Base-by-base conservation (phyloP, 2,329 filamentous ascomycete genomes). In the Paracamarosporium sp. region DNA sequence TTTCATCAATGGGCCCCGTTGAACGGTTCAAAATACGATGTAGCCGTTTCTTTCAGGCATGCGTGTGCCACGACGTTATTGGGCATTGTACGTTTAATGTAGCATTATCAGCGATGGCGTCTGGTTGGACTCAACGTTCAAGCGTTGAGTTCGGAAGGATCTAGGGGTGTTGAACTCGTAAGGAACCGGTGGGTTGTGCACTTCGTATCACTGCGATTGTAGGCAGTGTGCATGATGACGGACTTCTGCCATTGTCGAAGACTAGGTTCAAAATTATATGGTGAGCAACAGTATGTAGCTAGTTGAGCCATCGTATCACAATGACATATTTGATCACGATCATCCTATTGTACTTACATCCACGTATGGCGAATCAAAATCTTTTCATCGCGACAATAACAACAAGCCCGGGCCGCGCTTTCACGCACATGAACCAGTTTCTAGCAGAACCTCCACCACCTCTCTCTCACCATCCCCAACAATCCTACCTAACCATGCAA, bases 41-140 rank as follows among this genome's bases (percentile, higher is more conserved):
- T 5, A 30, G 27, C 41, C 15, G 28, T 22, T 41, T 50, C 30
- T 53, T 28, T 27, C 47, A 50, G 47, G 33, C 47, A 27, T 20
- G 8, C 13, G 46, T 13, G 8, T 41, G 40, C 12, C 45, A 48
- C 33, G 8, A 28, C 13, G 8, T 27, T 57, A 41, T 53, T 56
- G 46, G 48, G 25, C 25, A 43, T 22, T 51, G 48, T 51, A 51
- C 27, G 36, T 38, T 60, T 47, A 60, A 45, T 62, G 55, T 52
- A 64, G 60, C 64, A 69, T 64, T 61, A 55, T 57, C 54, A 67
- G 66, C 66, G 66, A 56, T 53, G 63, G 64, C 60, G 64, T 64
- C n/a, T 38, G 52, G 50, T 60, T 56, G 36, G 53, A 51, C 31
- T 15, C 36, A 22, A 50, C n/a, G 13, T 24, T 22, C 45, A n/a